Evolutionary conservation across 805 yeast genomes (phyloP), one percentile per base, ranked within the genome.

Genomic region (Pichia sporocuriosa): DNA sequence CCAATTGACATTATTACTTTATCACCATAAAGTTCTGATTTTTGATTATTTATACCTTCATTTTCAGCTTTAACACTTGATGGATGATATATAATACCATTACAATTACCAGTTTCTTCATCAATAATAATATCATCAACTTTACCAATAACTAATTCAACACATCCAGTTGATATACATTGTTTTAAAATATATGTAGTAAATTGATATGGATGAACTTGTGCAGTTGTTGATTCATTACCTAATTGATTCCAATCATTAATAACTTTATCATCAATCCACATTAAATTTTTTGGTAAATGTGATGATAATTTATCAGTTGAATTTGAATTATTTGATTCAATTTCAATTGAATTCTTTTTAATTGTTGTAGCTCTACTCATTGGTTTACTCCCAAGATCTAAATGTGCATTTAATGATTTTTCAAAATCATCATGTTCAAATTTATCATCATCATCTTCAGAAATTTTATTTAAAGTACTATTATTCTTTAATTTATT

Each of bases 151-250:
- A 90, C 71, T 32, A 93, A 66, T 52, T 84, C 93, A n/a, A 89
- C 84, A 16, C 84, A 77, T 8, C 93, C 95, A 2, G 82, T 66
- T 50, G 83, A 87, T 51, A 84, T 75, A 37, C 95, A 94, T 56
- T 85, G 82, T 49, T 78, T 76, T 47, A 90, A 65, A 10, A 90
- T 68, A 57, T 75, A 84, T 41, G 82, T 83, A n/a, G 97, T 90
- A 63, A 93, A 89, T 57, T 82, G 82, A 65, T 83, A 87, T 2
- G 98, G 97, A 58, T 90, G 97, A 6, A 93, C 96, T 63, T 93
- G 97, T 0, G 97, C 97, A 1, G 97, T 90, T 12, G 94, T 79
- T 46, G 82, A 89, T 24, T 76, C 73, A 19, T 84, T 90, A 24
- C 97, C 97, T 38, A 90, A 63, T 8, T 77, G 72, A 2, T 89